These are phyloP conservation scores for Discostella stelligera DNA, from an alignment of 352 stramenopile genomes.

Conservation along the genomic window DNA sequence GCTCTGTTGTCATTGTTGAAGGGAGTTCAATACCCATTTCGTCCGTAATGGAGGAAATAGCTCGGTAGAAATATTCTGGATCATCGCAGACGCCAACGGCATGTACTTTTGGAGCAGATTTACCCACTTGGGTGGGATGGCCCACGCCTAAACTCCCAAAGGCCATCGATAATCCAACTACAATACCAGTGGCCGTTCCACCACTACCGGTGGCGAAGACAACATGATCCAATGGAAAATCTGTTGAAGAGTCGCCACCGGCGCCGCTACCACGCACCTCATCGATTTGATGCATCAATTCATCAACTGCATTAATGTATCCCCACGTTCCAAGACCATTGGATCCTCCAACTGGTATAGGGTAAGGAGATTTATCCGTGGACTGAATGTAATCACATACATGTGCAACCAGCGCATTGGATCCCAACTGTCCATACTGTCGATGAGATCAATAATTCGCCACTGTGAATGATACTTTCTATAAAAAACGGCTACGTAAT, in stretches of 20 bases:
- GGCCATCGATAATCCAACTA: constrained; percentile 46
- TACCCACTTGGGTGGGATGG: constrained; percentile 8
- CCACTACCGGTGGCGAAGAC: constrained; percentile 53
- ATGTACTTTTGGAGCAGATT: constrained; percentile 33
- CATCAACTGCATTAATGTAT: constrained; percentile 90
- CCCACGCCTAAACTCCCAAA: constrained; percentile 31
- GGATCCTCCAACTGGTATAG: constrained; percentile 84
- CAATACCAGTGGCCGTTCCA: constrained; percentile 50
- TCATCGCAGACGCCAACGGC: constrained; percentile 50
- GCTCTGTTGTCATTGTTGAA: constrained; percentile 11
- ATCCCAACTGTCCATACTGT: constrained; percentile 57
- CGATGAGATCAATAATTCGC: constrained; percentile 1
- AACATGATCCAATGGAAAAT: constrained; percentile 70
- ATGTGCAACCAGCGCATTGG: constrained; percentile 55
- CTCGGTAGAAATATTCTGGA: constrained; percentile 49
- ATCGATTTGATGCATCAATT: constrained; percentile 81
- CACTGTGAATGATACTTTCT: too few relatives aligned
- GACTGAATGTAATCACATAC: constrained; percentile 51
- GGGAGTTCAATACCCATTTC: constrained; percentile 37
- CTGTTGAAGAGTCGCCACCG: constrained; percentile 12
- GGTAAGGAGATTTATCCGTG: constrained; percentile 36
- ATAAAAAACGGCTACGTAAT: too few relatives aligned
- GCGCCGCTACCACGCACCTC: constrained; percentile 2
- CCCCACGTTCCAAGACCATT: constrained; percentile 91
- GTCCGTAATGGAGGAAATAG: constrained; percentile 38